phyloP scores from a whole-genome alignment of 305 asterid species.

The Petunia hybrid region DNA sequence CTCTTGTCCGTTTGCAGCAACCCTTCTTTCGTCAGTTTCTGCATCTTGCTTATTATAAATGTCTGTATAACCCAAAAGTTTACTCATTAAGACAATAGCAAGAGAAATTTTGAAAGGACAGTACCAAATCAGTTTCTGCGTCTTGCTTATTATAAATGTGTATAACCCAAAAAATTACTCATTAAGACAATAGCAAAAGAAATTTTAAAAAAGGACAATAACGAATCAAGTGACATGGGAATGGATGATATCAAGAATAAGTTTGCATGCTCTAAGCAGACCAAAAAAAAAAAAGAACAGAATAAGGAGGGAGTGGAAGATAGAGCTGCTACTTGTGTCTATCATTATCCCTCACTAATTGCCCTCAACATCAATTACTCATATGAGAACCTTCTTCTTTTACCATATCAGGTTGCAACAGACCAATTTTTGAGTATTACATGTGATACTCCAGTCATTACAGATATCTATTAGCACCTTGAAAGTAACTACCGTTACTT shows the following conservation, averaged over 20 bases:
- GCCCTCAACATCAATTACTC: constrained; percentile 8
- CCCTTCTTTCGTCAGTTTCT: constrained; percentile 82
- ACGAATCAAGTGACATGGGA: constrained; percentile 18
- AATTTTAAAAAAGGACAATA: background rate
- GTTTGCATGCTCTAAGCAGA: background rate
- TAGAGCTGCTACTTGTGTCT: background rate
- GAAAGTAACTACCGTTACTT: constrained; percentile 22
- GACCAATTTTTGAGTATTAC: background rate
- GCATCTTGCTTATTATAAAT: constrained; percentile 78
- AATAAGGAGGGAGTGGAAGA: background rate
- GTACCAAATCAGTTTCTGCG: constrained; percentile 56
- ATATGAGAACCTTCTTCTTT: constrained; percentile 17
- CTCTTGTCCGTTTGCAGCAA: constrained; percentile 86
- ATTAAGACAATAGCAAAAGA: constrained; percentile 23
- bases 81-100: constrained; percentile 21
- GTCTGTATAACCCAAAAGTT: constrained; percentile 65
- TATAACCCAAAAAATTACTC: constrained; percentile 41
- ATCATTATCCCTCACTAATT: background rate
- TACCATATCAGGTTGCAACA: background rate
- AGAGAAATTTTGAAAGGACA: background rate
- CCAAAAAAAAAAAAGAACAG: background rate
- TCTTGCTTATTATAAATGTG: constrained; percentile 82
- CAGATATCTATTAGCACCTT: background rate
- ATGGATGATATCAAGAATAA: constrained; percentile 18
- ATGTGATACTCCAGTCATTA: background rate